These are phyloP conservation scores for Candida sakaeoensis DNA, from an alignment of 805 yeast species.

Conservation along the genomic window DNA sequence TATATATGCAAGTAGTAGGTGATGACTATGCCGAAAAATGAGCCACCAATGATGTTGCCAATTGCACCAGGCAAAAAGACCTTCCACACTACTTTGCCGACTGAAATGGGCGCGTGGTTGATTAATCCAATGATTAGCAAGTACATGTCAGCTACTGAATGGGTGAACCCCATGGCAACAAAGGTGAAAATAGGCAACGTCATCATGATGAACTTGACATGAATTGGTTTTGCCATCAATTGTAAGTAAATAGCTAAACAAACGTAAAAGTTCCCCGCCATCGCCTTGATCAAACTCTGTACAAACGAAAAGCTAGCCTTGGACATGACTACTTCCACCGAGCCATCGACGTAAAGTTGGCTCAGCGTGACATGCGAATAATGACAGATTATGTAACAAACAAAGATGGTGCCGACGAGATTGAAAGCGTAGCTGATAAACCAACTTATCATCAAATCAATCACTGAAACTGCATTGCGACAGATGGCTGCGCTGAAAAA, in stretches of 20 bases:
- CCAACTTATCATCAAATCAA: conserved; percentile 68
- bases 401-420: conserved; percentile 60
- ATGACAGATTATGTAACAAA: conserved; percentile 60
- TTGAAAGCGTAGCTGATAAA: conserved; percentile 63
- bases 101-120: conserved; percentile 61
- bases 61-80: conserved; percentile 63
- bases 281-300: conserved; percentile 62
- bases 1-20: conserved; percentile 74
- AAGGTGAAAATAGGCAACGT: conserved; percentile 70
- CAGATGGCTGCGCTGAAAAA: conserved; percentile 67
- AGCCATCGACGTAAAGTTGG: conserved; percentile 43
- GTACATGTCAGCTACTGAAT: conserved; percentile 81
- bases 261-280: conserved; percentile 77
- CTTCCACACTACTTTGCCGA: conserved; percentile 69
- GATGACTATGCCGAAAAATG: conserved; percentile 55
- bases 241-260: conserved; percentile 74
- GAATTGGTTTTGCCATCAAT: conserved; percentile 73
- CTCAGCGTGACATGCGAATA: conserved; percentile 47
- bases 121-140: conserved; percentile 62
- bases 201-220: conserved; percentile 66
- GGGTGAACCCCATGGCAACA: conserved; percentile 75
- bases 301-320: conserved; percentile 48
- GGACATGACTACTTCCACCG: conserved; percentile 43
- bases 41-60: conserved; percentile 82
- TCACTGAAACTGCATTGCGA: conserved; percentile 63